phyloP scores from a whole-genome alignment of 192 early-diverging fungal species.

The Coemansia sp. region DNA sequence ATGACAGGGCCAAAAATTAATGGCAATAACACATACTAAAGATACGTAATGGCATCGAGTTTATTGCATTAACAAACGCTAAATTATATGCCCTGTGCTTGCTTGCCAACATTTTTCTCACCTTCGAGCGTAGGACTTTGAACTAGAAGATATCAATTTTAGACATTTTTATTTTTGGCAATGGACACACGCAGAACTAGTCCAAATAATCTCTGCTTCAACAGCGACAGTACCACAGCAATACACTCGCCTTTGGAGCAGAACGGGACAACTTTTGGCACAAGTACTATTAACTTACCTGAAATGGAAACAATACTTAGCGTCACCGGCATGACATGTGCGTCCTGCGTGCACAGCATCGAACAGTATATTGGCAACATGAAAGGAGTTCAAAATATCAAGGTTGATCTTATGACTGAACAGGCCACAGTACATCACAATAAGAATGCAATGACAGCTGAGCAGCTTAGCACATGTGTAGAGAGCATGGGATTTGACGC shows the following conservation, averaged over 20 bases:
- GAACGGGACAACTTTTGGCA: background rate
- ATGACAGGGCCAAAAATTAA: background rate
- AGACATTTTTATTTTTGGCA: background rate
- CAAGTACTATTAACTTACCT: slow-evolving; percentile 23
- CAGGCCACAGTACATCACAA: slow-evolving; percentile 60
- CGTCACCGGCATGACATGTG: slow-evolving; percentile 83
- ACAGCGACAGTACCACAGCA: slow-evolving; percentile 22
- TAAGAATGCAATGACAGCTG: slow-evolving; percentile 14
- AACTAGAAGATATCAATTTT: background rate
- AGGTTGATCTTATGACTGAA: slow-evolving; percentile 65
- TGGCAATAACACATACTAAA: background rate
- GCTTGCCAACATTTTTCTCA: background rate
- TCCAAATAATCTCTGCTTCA: background rate
- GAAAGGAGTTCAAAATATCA: slow-evolving; percentile 57
- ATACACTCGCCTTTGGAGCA: slow-evolving; percentile 14
- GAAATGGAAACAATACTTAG: slow-evolving; percentile 53
- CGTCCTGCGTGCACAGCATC: slow-evolving; percentile 76
- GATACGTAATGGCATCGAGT: background rate
- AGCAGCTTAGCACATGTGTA: slow-evolving; percentile 57
- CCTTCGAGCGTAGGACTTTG: background rate
- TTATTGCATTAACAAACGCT: background rate
- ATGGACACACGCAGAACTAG: background rate
- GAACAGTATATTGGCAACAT: slow-evolving; percentile 43
- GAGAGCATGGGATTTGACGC: slow-evolving; percentile 78
- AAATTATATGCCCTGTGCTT: background rate